phyloP scores from a whole-genome alignment of 2,329 filamentous ascomycete genomes.

The Alternaria gaisen region DNA sequence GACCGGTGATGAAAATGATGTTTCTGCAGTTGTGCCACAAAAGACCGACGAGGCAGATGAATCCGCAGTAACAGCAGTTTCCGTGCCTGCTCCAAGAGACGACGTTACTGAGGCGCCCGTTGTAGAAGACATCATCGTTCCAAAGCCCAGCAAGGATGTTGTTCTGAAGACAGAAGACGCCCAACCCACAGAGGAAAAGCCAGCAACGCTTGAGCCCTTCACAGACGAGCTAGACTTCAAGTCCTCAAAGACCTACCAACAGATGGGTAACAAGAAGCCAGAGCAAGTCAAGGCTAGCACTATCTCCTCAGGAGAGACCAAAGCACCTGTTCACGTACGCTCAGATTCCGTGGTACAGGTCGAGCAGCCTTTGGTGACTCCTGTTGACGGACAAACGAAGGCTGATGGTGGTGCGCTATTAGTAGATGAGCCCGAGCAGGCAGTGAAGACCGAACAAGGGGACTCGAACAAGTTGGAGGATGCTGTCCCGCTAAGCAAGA shows the following conservation, averaged over 20 bases:
- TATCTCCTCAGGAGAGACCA: neutral
- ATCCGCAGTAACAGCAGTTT: rapidly evolving
- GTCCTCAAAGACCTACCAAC: slow-evolving; percentile 27
- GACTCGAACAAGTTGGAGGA: neutral
- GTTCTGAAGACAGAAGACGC: slow-evolving; percentile 6
- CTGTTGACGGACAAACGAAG: neutral
- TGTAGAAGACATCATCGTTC: neutral
- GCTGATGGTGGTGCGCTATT: neutral
- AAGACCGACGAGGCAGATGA: neutral
- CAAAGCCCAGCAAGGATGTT: slow-evolving; percentile 1
- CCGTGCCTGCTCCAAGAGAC: neutral
- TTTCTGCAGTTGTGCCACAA: neutral
- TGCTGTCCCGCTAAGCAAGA: neutral
- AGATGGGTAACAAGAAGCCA: slow-evolving; percentile 20
- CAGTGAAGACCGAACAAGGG: rapidly evolving
- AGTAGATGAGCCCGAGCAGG: neutral
- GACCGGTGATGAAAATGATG: neutral
- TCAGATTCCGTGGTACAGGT: slow-evolving; percentile 28
- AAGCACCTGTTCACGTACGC: slow-evolving; percentile 10
- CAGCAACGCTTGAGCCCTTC: slow-evolving; percentile 20
- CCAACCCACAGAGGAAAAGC: slow-evolving; percentile 7
- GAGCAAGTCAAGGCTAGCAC: neutral
- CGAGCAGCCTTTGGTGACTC: neutral
- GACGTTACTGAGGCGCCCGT: neutral
- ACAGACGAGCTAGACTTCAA: slow-evolving; percentile 28